A percentile compares a stretch with the other conserved stretches of the same genome.
phyloP scores from a whole-genome alignment of 768 basidiomycete genomes.

The Boletus pseudo-olivaceus region DNA sequence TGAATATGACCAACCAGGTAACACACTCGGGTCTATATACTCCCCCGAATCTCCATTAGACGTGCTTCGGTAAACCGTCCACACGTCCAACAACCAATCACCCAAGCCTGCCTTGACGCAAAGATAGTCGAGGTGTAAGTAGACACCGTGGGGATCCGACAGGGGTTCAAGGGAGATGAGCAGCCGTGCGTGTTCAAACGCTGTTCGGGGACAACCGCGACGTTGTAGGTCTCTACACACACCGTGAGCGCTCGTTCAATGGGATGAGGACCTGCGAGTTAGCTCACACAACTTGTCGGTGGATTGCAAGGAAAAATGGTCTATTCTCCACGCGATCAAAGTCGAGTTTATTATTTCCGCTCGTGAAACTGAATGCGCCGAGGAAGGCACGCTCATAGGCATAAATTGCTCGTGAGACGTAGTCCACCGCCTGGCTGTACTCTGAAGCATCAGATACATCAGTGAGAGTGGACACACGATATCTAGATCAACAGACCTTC shows the following conservation, averaged over 20 bases:
- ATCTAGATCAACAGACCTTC: conserved; percentile 56
- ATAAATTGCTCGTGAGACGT: conserved; percentile 89
- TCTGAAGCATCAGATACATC: conserved; percentile 43
- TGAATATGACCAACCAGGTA: conserved; percentile 80
- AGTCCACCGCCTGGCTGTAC: conserved; percentile 79
- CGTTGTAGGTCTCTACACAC: conserved; percentile 70
- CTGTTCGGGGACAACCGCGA: conserved; percentile 84
- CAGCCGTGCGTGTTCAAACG: conserved; percentile 89
- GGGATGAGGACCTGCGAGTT: neutral
- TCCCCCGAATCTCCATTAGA: conserved; percentile 15
- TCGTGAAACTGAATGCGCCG: conserved; percentile 81
- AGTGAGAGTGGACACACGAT: neutral
- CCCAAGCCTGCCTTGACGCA: conserved; percentile 77
- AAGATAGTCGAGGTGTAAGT: conserved; percentile 81
- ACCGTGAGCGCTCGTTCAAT: neutral
- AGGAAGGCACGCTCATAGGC: conserved; percentile 89
- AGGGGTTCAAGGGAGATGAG: conserved; percentile 82
- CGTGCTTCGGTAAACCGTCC: conserved; percentile 21
- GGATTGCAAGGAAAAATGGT: conserved; percentile 86
- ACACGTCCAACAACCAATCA: conserved; percentile 77
- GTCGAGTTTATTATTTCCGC: conserved; percentile 78
- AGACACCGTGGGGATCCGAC: conserved; percentile 84
- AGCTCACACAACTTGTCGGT: conserved; percentile 74
- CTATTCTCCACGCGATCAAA: conserved; percentile 91
- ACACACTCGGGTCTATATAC: conserved; percentile 48